Evolutionary conservation across 2,329 filamentous ascomycete species (phyloP).

Genomic region (Metarhizium robertsii): DNA sequence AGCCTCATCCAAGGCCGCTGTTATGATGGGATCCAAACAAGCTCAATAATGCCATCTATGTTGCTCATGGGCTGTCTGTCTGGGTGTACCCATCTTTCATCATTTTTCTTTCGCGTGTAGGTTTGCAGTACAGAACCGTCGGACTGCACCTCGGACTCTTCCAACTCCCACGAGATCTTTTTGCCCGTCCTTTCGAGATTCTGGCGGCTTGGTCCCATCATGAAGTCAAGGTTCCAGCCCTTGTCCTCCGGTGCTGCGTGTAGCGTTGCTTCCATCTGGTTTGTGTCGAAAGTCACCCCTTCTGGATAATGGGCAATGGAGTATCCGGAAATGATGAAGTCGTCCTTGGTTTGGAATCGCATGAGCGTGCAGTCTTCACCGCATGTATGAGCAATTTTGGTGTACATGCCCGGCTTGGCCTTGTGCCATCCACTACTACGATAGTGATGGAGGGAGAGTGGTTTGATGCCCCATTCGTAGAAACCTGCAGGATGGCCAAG

Average conservation of each 20-base stretch:
- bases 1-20: not conserved
- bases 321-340: constrained; percentile 50
- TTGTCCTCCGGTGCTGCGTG: constrained; percentile 36
- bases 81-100: constrained; percentile 41
- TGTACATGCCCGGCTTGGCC: constrained; percentile 44
- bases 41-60: constrained; percentile 45
- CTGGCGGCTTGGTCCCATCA: constrained; percentile 39
- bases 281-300: constrained; percentile 38
- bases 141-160: constrained; percentile 35
- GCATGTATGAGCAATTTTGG: constrained; percentile 48
- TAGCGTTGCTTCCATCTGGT: constrained; percentile 45
- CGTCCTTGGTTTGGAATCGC: constrained; percentile 44
- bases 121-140: constrained; percentile 44
- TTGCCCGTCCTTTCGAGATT: constrained; percentile 37
- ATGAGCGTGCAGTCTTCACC: constrained; percentile 52
- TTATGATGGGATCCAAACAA: constrained; percentile 42
- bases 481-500: constrained; percentile 52
- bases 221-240: constrained; percentile 42
- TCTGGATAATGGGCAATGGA: constrained; percentile 48
- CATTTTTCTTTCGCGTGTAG: constrained; percentile 42
- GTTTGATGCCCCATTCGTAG: constrained; percentile 52
- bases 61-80: constrained; percentile 39
- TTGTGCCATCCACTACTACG: constrained; percentile 50
- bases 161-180: constrained; percentile 45
- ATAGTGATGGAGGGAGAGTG: constrained; percentile 55